Base-by-base conservation (phyloP, 139 green algal genomes). In the Chlorella sp. region DNA sequence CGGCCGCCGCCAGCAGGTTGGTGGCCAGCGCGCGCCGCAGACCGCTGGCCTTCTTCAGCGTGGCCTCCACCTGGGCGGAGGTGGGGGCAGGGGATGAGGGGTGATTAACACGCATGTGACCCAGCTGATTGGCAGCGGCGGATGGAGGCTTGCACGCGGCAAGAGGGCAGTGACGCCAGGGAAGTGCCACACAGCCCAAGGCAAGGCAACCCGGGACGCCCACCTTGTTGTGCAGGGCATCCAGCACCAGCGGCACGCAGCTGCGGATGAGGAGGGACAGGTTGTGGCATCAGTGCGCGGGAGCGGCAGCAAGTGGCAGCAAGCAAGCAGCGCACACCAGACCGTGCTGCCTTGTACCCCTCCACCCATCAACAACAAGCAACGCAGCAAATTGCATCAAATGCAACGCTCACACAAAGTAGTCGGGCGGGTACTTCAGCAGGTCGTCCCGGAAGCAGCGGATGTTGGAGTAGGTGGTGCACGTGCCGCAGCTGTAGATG, bases 231-330 rank as follows among this genome's bases (percentile, higher is more conserved):
- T 98, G 88, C 46, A 99, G 89, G 5, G 94, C 95, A 75, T 98
- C 96, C 60, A 99, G 93, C 24, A 99, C 94, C 54, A 99, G 90
- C 0, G 96, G 96, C 44, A 99, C 96, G 65, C 93, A 60, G 51
- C 51, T 60, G 51, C 51, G 14, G 13, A 60, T 3, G 8, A 11
- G 46, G 46, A 19, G 46, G 46, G 46, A n/a, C n/a, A n/a, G n/a
- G n/a, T n/a, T n/a, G n/a, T n/a, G n/a, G n/a, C n/a, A n/a, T n/a
- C n/a, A n/a, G n/a, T n/a, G n/a, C n/a, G n/a, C n/a, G n/a, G n/a
- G n/a, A n/a, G n/a, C n/a, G n/a, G n/a, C n/a, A n/a, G n/a, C n/a
- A n/a, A n/a, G n/a, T n/a, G n/a, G n/a, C n/a, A n/a, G n/a, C n/a
- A n/a, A n/a, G n/a, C n/a, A n/a, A n/a, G n/a, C n/a, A n/a, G n/a